Base-by-base conservation (phyloP, 306 rosid species). In the Vicia villosa region DNA sequence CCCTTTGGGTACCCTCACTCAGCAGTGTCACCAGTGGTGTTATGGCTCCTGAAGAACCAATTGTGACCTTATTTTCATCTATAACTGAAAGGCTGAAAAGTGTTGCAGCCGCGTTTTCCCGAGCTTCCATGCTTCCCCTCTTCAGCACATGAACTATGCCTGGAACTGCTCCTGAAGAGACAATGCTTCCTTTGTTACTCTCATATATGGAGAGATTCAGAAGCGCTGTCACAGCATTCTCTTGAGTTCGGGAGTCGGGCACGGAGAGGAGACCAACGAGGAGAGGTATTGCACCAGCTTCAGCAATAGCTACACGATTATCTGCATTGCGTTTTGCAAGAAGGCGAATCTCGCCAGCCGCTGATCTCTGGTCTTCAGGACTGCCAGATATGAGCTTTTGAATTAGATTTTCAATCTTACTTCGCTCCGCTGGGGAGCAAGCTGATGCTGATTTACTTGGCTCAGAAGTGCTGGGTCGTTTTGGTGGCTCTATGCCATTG, bases 51-150 rank as follows among this genome's bases (percentile, higher is more conserved):
- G 73, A 87, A 75, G 86, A 80, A 1, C 99, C 99, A 46, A 95
- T 95, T 20, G 84, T 84, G 58, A 95, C 79, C 86, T 95, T 91
- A 68, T 91, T 87, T 85, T 83, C 99, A 62, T 95, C 97, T 4
- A 89, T 81, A 19, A 95, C 99, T n/a, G 99, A 95, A 38, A 95
- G 97, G 79, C 99, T 95, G 83, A 95, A 95, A 52, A 95, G 97
- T 57, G 99, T 95, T 16, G 99, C 99, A 1, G 99, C 99, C 1
- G 99, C 97, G 63, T 95, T 95, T 80, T 95, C 99, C 68, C 97
- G 91, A 5, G 99, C 99, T 76, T 95, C 99, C 99, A 95, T 95
- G 84, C 97, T 89, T 62, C 97, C 99, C 64, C 86, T 86, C 81
- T 80, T 91, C 66, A 95, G 92, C 72, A 95, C 96, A 40, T 87